These are phyloP conservation scores for Microstegium vimineum DNA, from an alignment of 176 grass and related monocot genomes.

Conservation along the genomic window DNA sequence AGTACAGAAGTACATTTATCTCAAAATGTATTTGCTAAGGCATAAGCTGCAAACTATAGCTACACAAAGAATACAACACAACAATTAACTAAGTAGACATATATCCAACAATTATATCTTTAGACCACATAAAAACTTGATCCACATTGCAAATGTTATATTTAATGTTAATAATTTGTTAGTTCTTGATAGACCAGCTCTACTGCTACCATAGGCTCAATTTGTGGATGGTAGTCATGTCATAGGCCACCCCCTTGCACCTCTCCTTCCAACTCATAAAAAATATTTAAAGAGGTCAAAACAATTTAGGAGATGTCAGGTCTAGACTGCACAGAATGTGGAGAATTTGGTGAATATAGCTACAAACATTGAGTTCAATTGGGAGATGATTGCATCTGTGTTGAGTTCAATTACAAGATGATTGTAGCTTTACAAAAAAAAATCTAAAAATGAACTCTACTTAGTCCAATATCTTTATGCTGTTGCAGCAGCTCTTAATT, in stretches of 20 bases:
- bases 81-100: background rate
- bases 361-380: background rate
- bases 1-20: background rate
- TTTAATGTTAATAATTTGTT: background rate
- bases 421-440: background rate
- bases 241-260: background rate
- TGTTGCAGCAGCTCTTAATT: background rate
- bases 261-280: background rate
- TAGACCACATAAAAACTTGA: background rate
- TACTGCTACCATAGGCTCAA: background rate
- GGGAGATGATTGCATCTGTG: background rate
- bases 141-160: background rate
- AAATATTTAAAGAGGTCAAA: background rate
- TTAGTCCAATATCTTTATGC: background rate
- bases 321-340: background rate
- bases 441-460: background rate
- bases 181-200: background rate
- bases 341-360: background rate
- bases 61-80: background rate
- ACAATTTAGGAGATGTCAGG: background rate
- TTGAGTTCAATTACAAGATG: background rate
- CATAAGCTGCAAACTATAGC: background rate
- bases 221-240: background rate
- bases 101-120: background rate
- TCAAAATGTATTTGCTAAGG: background rate